Base-by-base conservation (phyloP, 2,329 filamentous ascomycete genomes). In the Orbilia brochopaga region DNA sequence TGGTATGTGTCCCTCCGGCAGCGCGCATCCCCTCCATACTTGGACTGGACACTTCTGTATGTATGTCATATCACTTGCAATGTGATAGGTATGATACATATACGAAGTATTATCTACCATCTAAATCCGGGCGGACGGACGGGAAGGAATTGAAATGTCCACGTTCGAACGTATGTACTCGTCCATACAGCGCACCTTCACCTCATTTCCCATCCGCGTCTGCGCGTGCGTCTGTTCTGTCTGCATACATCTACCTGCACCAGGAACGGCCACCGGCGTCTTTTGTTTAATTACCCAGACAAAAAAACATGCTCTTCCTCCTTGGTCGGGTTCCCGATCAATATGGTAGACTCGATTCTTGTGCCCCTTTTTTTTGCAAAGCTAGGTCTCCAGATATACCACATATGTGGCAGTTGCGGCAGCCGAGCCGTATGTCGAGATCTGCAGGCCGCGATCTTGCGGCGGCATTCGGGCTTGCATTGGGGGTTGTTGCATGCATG, bases 371-470 rank as follows among this genome's bases (percentile, higher is more conserved):
- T 42, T 13, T 15, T n/a, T n/a, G n/a, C n/a, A n/a, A n/a, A n/a
- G n/a, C 11, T 42, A 4, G 27, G 27, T 42, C 37, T 42, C n/a
- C n/a, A 15, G n/a, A 15, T 15, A 42, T 13, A 42, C 13, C 11
- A 42, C 11, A 42, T 42, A 42, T 42, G 5, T 42, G 37, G 37
- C 37, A 17, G 37, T 42, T 42, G 13, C 13, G 37, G 37, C 37
- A 32, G 27, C 27, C 27, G 27, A 32, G 27, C 27, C 27, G 27
- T 32, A 32, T 13, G 37, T 42, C n/a, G 37, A 42, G 37, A 42
- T 15, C 37, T 42, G 37, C 37, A 42, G 37, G 11, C 37, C 37
- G 37, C 37, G 37, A 42, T 42, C 37, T 42, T 42, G 37, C 37
- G 37, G 37, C n/a, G 13, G n/a, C 3, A 42, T 42, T 42, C 37